Percentiles rank a stretch among this genome's conserved stretches.
Conservation (phyloP, 306 rosid genomes). For the Carpinus viminea region DNA sequence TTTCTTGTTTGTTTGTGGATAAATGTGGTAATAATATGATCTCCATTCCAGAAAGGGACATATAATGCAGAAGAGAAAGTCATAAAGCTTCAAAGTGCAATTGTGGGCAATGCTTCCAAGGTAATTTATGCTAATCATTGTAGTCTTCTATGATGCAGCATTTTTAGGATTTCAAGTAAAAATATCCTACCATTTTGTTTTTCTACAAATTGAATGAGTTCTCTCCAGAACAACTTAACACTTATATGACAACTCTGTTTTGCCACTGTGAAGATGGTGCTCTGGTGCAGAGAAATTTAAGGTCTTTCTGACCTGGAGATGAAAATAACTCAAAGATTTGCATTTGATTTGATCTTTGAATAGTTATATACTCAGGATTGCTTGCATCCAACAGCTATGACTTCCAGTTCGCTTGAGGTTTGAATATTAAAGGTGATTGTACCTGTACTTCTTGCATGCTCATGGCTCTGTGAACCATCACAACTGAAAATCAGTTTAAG, state of each 20-base stretch:
- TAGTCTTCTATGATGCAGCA: conserved; percentile 10
- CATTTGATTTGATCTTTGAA: neutral
- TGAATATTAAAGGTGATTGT: neutral
- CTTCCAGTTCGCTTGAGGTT: neutral
- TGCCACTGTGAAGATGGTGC: neutral
- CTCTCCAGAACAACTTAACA: neutral
- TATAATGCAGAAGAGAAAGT: conserved; percentile 58
- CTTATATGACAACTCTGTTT: neutral
- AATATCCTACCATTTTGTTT: neutral
- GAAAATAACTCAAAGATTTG: neutral
- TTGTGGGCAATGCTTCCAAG: conserved; percentile 87
- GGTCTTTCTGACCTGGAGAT: neutral
- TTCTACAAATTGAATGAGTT: neutral
- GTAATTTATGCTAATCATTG: conserved; percentile 42
- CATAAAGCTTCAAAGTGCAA: conserved; percentile 70
- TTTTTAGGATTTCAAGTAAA: neutral
- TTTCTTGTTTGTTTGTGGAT: conserved; percentile 8
- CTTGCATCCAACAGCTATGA: neutral
- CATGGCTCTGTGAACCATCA: neutral
- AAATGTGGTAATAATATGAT: conserved; percentile 3
- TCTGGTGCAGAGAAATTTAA: neutral
- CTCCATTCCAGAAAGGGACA: conserved; percentile 63
- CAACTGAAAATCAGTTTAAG: neutral
- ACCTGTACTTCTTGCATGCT: neutral
- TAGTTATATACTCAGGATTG: neutral